Percentiles rank a stretch among this genome's conserved stretches.
phyloP scores from a whole-genome alignment of 352 stramenopile species.

The Phytophthora cryptogea region DNA sequence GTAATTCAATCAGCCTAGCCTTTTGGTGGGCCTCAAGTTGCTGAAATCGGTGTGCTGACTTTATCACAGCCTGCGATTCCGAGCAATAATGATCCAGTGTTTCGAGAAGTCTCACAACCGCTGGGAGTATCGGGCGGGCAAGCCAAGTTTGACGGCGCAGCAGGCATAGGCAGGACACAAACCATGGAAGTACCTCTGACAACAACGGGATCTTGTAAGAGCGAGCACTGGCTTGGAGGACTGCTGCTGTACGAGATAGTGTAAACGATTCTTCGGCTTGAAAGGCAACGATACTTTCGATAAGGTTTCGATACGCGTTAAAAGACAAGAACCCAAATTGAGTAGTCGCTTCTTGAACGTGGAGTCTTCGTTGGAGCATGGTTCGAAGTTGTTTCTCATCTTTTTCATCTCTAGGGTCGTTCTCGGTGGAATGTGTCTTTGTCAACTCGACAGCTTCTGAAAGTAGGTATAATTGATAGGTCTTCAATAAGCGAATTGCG shows the following conservation, averaged over 20 bases:
- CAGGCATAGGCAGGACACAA: constrained; percentile 80
- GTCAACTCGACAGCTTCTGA: constrained; percentile 75
- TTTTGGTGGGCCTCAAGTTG: constrained; percentile 66
- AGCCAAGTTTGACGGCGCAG: constrained; percentile 83
- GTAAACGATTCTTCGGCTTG: constrained; percentile 62
- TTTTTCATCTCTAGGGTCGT: constrained; percentile 2
- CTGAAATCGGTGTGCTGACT: constrained; percentile 65
- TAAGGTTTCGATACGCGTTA: constrained; percentile 56
- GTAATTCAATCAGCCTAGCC: constrained; percentile 60
- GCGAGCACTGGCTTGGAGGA: constrained; percentile 40
- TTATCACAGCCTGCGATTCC: constrained; percentile 60
- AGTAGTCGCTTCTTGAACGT: constrained; percentile 73
- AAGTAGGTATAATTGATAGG: constrained; percentile 79
- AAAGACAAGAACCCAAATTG: constrained; percentile 73
- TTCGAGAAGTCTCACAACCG: constrained; percentile 64
- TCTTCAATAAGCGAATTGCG: constrained; percentile 63
- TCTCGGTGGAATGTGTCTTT: constrained; percentile 35
- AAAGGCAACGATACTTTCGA: constrained; percentile 47
- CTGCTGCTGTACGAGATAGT: constrained; percentile 24
- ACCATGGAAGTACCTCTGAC: constrained; percentile 73
- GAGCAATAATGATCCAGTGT: constrained; percentile 78
- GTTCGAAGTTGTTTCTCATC: constrained; percentile 16
- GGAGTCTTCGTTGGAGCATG: constrained; percentile 30
- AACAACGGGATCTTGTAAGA: constrained; percentile 57
- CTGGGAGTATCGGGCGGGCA: constrained; percentile 66